These are phyloP conservation scores for Xylaria sp. DNA, from an alignment of 2,329 filamentous ascomycete genomes.

Conservation along the genomic window DNA sequence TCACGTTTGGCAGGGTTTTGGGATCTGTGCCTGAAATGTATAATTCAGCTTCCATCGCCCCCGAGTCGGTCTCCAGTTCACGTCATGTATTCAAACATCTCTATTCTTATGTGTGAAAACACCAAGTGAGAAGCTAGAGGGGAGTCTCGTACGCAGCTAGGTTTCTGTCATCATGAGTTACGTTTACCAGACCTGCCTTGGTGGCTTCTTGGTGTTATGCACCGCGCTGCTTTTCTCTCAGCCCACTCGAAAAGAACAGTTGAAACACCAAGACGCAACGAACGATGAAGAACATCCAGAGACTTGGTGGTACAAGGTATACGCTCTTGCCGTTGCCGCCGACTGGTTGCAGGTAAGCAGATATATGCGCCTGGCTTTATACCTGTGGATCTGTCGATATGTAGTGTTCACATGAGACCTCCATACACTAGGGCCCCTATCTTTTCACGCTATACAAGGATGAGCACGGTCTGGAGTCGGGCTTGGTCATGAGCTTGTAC, in stretches of 20 bases:
- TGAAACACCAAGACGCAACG: conserved; percentile 38
- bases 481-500: conserved; percentile 53
- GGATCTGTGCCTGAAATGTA: background rate
- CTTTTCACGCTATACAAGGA: conserved; percentile 48
- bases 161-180: conserved; percentile 16
- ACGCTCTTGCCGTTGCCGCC: conserved; percentile 56
- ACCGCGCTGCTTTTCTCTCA: conserved; percentile 44
- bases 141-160: background rate
- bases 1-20: conserved; percentile 19
- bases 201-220: conserved; percentile 42
- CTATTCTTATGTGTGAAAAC: background rate
- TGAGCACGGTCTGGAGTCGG: conserved; percentile 43
- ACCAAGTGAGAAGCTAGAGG: background rate
- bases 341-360: conserved; percentile 58
- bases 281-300: conserved; percentile 53
- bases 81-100: background rate
- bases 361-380: background rate
- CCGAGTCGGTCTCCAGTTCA: conserved; percentile 11
- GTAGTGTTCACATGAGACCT: background rate
- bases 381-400: background rate
- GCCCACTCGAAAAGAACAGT: conserved; percentile 43
- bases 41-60: conserved; percentile 11
- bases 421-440: conserved; percentile 43
- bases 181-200: conserved; percentile 41
- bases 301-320: conserved; percentile 56